Evolutionary conservation across 352 stramenopile species (phyloP).

Genomic region (Chrysophaeum taylorii): DNA sequence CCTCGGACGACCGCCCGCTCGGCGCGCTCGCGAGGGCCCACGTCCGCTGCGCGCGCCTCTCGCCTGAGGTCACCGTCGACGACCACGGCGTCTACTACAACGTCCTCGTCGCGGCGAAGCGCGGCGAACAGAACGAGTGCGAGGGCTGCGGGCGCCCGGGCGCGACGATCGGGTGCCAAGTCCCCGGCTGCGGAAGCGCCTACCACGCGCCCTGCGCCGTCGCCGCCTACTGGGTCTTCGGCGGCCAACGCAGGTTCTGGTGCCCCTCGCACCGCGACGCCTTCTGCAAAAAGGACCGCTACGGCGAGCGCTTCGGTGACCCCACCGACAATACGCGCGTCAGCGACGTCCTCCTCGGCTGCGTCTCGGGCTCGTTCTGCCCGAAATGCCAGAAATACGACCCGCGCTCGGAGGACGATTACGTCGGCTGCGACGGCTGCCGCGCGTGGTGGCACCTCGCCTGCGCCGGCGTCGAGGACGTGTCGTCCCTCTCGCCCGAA

Average conservation of each 20-base stretch:
- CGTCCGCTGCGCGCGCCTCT: constrained; percentile 13
- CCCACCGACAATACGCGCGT: neutral
- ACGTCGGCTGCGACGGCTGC: neutral
- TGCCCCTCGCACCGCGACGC: constrained; percentile 7
- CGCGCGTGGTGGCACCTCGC: neutral
- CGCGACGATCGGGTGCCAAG: constrained; percentile 24
- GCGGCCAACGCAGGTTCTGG: neutral
- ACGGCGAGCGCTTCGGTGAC: too few relatives aligned
- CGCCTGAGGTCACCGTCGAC: constrained; percentile 23
- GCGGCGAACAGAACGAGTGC: constrained; percentile 18
- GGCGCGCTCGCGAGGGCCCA: constrained; percentile 7
- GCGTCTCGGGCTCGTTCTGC: neutral
- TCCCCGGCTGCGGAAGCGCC: constrained; percentile 6
- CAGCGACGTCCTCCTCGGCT: neutral
- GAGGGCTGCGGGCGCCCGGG: constrained; percentile 7
- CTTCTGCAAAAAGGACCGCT: too few relatives aligned
- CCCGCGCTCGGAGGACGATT: neutral
- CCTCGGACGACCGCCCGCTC: neutral
- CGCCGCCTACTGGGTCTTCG: constrained; percentile 10
- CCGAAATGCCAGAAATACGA: neutral
- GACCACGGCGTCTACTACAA: constrained; percentile 20
- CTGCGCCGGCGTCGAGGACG: neutral
- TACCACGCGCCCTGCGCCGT: constrained; percentile 27
- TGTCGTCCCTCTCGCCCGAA: neutral
- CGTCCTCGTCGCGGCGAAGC: constrained; percentile 21